Evolutionary conservation across 139 green algal species (phyloP), one percentile per base, ranked within the genome.

Genomic region (Astrephomene gubernaculifera): DNA sequence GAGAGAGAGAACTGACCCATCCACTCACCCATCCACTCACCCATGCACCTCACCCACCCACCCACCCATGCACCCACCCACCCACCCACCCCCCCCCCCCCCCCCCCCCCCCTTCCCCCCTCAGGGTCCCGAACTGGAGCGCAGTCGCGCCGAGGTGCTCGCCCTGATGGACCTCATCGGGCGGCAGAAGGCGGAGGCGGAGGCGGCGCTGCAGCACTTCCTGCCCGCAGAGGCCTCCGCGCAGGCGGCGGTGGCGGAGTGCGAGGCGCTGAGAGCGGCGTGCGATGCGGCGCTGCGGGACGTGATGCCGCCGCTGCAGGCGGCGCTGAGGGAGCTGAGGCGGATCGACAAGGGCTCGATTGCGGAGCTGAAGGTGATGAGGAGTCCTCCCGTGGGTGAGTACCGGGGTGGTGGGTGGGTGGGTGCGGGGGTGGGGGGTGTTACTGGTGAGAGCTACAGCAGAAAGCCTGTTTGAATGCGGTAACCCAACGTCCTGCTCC

Each of bases 291-390:
- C 78, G 63, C 63, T 84, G 43, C 61, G 33, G 39, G 63, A 80
- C 61, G 82, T 87, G 41, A 87, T 89, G 85, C 85, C 85, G 19
- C 85, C 85, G 35, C 85, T 89, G 53, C 19, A 70, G 35, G 81
- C 81, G 31, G 87, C 82, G 22, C 81, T 90, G 25, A 65, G 83
- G 53, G 89, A 89, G 44, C 79, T 92, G 39, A 36, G 76, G 33
- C 44, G 63, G 1, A 92, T 92, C 76, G 82, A 92, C 69, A 92
- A 92, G 82, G 21, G 36, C 64, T 90, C 91, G 71, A 93, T 92
- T 73, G 90, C 89, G 29, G 88, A 93, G 86, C 83, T 93, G 35
- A 93, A 93, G 54, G 63, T 67, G 36, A 85, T 92, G 83, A 87
- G 82, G 65, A 89, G 75, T 38, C 89, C 89, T 24, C 87, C 87